Evolutionary conservation across 129 eudicot species (phyloP), one percentile per base, ranked within the genome.

Genomic region (Erigeron canadensis): DNA sequence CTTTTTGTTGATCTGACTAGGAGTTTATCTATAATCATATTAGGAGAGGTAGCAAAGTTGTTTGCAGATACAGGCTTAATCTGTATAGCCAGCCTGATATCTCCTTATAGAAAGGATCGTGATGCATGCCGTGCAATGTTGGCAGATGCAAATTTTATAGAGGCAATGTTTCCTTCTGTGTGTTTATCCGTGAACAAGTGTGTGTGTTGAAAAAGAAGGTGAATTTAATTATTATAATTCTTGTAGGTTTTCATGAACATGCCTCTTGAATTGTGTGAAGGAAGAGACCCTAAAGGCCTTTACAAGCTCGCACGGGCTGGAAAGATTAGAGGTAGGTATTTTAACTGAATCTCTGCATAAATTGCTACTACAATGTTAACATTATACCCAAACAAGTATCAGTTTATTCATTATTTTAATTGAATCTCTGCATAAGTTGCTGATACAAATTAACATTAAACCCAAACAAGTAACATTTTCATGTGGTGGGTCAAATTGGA

Each of bases 301-400:
- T 94, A 94, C 82, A 94, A 94, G 83, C 98, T 94, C 63, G 98
- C 98, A 51, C 86, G 98, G 43, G 95, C 96, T 10, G 97, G 98
- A 67, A 94, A 94, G 85, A 84, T 94, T 67, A 94, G 84, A 89
- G 98, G 98, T 94, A 23, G 17, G 70, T 19, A 54, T 53, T 56
- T 58, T 62, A 54, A 53, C 23, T 40, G 6, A 21, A 10, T 38
- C 39, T 15, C 41, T 9, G 0, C 13, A 28, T n/a, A 44, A 16
- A 40, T 16, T 19, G 54, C 10, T 69, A 46, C 64, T 60, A 9
- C 44, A 47, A 47, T n/a, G 57, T 10, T 11, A 16, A 47, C 46
- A 64, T n/a, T 8, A 13, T 55, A 38, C 4, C 17, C 46, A 76
- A 45, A 39, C 57, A 37, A 19, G 34, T 47, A 67, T 73, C 7